Percentiles rank a stretch among this genome's conserved stretches.
These are phyloP conservation scores for Suillus hirtellus DNA, from an alignment of 768 basidiomycete species.

Conservation along the genomic window DNA sequence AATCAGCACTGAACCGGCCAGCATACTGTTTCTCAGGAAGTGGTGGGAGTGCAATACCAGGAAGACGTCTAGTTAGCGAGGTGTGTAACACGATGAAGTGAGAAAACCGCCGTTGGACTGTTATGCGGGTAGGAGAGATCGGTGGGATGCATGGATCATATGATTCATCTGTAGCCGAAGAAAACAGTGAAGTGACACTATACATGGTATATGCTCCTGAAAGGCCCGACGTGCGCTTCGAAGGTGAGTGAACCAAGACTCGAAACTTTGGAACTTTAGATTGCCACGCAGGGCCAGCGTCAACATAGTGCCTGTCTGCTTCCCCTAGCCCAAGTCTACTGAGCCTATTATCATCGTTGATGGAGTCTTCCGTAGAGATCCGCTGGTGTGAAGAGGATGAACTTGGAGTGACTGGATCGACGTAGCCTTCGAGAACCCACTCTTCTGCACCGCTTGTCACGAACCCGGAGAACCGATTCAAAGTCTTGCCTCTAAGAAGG, in stretches of 20 bases:
- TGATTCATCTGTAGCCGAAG: slow-evolving; percentile 18
- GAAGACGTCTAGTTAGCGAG: slow-evolving; percentile 64
- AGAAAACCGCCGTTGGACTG: slow-evolving; percentile 81
- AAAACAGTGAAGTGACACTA: slow-evolving; percentile 73
- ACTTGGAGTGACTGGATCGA: slow-evolving; percentile 21
- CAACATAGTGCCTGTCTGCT: slow-evolving; percentile 70
- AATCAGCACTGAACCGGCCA: slow-evolving; percentile 76
- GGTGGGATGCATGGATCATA: slow-evolving; percentile 25
- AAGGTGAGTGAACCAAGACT: slow-evolving; percentile 77
- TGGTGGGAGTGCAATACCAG: slow-evolving; percentile 77
- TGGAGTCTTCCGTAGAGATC: slow-evolving; percentile 33
- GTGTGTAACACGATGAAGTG: slow-evolving; percentile 81
- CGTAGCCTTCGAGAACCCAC: slow-evolving; percentile 71
- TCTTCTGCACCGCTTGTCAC: slow-evolving; percentile 86
- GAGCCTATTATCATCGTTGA: slow-evolving; percentile 43
- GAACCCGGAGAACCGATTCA: slow-evolving; percentile 86
- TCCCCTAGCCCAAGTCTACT: slow-evolving; percentile 49
- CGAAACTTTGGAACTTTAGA: slow-evolving; percentile 70
- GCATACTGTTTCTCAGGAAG: slow-evolving; percentile 86
- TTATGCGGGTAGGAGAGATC: slow-evolving; percentile 54
- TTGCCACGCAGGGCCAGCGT: slow-evolving; percentile 72
- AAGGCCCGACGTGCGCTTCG: slow-evolving; percentile 66
- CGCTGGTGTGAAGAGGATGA: slow-evolving; percentile 27
- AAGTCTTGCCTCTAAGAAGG: slow-evolving; percentile 71
- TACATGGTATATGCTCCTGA: slow-evolving; percentile 77